A percentile compares a stretch with the other conserved stretches of the same genome.
phyloP scores from a whole-genome alignment of 768 basidiomycete species.

The Termitomyces sp. region DNA sequence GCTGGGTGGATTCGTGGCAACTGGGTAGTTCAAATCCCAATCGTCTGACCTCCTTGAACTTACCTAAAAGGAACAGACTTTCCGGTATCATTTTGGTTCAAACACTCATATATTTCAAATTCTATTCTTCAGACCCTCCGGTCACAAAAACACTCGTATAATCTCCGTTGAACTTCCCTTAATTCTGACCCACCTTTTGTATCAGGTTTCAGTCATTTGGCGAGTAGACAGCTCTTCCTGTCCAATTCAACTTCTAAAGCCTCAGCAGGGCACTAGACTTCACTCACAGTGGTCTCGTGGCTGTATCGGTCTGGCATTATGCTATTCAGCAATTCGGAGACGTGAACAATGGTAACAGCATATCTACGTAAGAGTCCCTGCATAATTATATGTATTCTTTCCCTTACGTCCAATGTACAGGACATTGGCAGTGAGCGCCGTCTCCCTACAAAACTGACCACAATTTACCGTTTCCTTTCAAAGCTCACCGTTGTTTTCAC shows the following conservation, averaged over 20 bases:
- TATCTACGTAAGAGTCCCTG: conserved; percentile 18
- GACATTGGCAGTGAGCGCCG: conserved; percentile 5
- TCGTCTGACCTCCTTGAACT: not conserved
- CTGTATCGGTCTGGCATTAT: conserved; percentile 23
- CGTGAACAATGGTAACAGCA: conserved; percentile 12
- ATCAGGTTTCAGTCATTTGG: conserved; percentile 31
- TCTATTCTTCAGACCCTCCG: conserved; percentile 25
- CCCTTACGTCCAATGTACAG: not conserved
- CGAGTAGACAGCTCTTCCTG: conserved; percentile 1
- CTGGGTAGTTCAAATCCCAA: conserved; percentile 19
- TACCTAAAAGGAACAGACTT: conserved; percentile 12
- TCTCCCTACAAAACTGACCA: not conserved
- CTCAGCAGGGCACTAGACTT: conserved; percentile 21
- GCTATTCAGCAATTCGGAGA: conserved; percentile 19
- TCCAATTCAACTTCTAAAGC: not conserved
- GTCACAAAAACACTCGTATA: conserved; percentile 26
- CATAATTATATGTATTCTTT: not conserved
- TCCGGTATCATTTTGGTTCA: conserved; percentile 34
- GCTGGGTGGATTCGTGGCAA: conserved; percentile 32
- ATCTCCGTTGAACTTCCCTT: not conserved
- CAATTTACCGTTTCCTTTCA: not conserved
- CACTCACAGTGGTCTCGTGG: conserved; percentile 20
- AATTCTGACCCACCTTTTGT: not conserved
- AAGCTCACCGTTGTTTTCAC: conserved; percentile 19
- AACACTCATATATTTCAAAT: conserved; percentile 28